These are phyloP conservation scores for Colletotrichum liaoningense DNA, from an alignment of 2,329 filamentous ascomycete species.

Conservation along the genomic window DNA sequence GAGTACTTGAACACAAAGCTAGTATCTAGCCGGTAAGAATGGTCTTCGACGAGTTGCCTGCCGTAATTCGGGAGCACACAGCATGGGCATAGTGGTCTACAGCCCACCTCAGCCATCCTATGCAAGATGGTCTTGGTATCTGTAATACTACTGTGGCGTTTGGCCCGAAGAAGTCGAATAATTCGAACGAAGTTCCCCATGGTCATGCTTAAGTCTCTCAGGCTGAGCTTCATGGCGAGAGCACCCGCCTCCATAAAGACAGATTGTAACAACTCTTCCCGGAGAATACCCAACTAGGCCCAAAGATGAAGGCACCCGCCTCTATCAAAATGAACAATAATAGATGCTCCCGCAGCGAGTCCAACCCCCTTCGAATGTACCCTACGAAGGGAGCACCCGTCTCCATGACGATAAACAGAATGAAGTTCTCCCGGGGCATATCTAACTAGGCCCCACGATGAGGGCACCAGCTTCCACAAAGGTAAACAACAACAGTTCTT, in stretches of 20 bases:
- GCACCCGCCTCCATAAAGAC: too few relatives aligned
- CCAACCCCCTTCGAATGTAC: background rate
- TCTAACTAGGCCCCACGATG: too few relatives aligned
- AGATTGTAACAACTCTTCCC: too few relatives aligned
- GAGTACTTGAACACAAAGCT: background rate
- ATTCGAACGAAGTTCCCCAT: background rate
- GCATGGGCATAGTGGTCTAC: background rate
- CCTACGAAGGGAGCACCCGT: background rate
- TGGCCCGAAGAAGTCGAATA: background rate
- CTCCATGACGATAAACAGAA: background rate
- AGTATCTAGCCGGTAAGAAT: background rate
- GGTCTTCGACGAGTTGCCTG: background rate
- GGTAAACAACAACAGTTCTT: background rate
- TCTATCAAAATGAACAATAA: too few relatives aligned
- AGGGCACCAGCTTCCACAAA: too few relatives aligned
- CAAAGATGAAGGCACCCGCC: too few relatives aligned
- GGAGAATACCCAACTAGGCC: too few relatives aligned
- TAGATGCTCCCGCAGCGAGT: too few relatives aligned
- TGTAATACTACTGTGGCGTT: background rate
- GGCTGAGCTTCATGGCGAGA: too few relatives aligned
- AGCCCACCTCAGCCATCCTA: background rate
- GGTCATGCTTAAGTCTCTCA: background rate
- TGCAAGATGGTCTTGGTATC: background rate
- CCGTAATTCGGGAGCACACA: too few relatives aligned
- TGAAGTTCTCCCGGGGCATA: too few relatives aligned